Percentiles rank a stretch among this genome's conserved stretches.
Evolutionary conservation across 2,329 filamentous ascomycete genomes (phyloP).

Genomic region (Metarhizium guizhouense): DNA sequence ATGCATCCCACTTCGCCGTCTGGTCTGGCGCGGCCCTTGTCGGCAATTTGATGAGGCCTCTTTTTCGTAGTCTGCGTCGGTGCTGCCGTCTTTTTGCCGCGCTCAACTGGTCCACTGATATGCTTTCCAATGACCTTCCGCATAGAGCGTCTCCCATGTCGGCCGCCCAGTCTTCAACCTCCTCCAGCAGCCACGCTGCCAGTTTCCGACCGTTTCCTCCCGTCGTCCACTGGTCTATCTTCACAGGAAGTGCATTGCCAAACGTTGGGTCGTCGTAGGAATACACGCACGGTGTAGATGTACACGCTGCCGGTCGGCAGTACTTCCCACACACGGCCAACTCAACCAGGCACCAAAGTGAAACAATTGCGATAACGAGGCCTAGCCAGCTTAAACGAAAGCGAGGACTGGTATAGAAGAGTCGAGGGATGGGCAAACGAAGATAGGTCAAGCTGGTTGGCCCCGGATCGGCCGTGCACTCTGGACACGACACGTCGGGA

Average conservation of each 20-base stretch:
- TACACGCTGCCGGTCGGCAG: slow-evolving; percentile 45
- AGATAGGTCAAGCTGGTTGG: slow-evolving; percentile 24
- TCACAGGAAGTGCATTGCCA: slow-evolving; percentile 51
- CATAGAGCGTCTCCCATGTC: slow-evolving; percentile 38
- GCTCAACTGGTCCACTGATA: slow-evolving; percentile 33
- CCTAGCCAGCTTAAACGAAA: slow-evolving; percentile 42
- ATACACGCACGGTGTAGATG: slow-evolving; percentile 40
- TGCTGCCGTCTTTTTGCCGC: slow-evolving; percentile 39
- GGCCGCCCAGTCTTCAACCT: slow-evolving; percentile 36
- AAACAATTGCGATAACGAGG: slow-evolving; percentile 30
- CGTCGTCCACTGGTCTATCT: slow-evolving; percentile 52
- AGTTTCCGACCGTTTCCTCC: slow-evolving; percentile 38
- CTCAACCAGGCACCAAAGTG: slow-evolving; percentile 48
- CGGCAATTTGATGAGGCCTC: slow-evolving; percentile 27
- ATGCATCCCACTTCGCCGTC: slow-evolving; percentile 33
- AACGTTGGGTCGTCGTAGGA: slow-evolving; percentile 50
- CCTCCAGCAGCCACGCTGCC: slow-evolving; percentile 28
- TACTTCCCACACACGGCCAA: slow-evolving; percentile 42
- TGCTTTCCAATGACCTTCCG: slow-evolving; percentile 34
- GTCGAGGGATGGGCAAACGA: slow-evolving; percentile 34
- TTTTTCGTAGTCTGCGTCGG: slow-evolving; percentile 40
- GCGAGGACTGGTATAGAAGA: slow-evolving; percentile 34
- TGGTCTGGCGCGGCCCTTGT: slow-evolving; percentile 30
- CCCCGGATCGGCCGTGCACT: slow-evolving; percentile 9
- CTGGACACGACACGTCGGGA: slow-evolving; percentile 7